These are phyloP conservation scores for Neonectria sp. DNA, from an alignment of 2,329 filamentous ascomycete genomes.

Conservation along the genomic window DNA sequence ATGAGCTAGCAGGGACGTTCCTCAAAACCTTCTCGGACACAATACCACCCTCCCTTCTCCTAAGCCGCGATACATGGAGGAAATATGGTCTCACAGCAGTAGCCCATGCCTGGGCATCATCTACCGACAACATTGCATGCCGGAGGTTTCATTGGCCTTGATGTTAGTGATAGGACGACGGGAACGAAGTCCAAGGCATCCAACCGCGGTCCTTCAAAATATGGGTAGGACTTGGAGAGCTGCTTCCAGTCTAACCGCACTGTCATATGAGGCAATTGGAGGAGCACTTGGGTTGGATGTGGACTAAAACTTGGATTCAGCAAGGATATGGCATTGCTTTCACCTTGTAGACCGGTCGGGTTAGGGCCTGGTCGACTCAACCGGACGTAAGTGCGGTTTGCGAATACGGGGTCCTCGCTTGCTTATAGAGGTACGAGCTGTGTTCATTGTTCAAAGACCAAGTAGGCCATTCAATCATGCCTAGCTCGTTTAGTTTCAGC, in stretches of 20 bases:
- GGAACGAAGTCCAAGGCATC: background rate
- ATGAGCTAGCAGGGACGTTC: background rate
- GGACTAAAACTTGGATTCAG: background rate
- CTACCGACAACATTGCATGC: too few relatives aligned
- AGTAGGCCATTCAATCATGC: background rate
- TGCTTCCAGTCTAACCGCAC: background rate
- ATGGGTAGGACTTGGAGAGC: background rate
- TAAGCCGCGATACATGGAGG: background rate
- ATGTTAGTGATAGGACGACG: background rate
- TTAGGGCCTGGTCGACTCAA: background rate
- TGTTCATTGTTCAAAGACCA: background rate
- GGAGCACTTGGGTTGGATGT: background rate
- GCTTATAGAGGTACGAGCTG: background rate
- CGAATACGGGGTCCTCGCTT: background rate
- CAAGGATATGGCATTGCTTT: background rate
- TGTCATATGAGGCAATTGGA: background rate
- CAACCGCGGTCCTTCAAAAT: background rate
- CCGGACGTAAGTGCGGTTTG: background rate
- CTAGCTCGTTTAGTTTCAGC: background rate
- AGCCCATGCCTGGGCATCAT: too few relatives aligned
- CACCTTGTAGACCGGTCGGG: background rate
- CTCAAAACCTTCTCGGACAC: background rate
- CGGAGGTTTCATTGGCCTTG: too few relatives aligned
- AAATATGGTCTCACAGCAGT: too few relatives aligned
- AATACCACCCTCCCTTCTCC: background rate